phyloP scores from a whole-genome alignment of 2,329 filamentous ascomycete genomes.

The Penicillium sp. region DNA sequence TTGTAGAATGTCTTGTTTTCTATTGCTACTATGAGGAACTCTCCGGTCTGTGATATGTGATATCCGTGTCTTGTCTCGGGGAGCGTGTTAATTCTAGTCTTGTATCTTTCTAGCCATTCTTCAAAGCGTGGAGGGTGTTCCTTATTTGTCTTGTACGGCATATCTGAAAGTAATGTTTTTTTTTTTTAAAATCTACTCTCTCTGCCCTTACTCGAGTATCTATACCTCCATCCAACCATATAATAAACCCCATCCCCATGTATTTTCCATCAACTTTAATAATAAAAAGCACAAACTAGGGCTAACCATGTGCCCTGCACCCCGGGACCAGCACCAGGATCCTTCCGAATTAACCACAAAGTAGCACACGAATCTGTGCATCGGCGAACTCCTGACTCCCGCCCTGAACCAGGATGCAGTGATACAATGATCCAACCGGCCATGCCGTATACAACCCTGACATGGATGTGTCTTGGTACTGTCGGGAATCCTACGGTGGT shows the following conservation, averaged over 20 bases:
- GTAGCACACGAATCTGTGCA: neutral
- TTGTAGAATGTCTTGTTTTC: neutral
- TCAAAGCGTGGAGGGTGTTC: neutral
- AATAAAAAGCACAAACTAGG: neutral
- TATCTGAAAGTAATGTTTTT: neutral
- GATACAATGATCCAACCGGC: neutral
- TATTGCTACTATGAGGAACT: neutral
- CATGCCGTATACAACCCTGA: neutral
- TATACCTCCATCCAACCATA: neutral
- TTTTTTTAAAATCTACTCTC: neutral
- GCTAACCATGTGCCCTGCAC: neutral
- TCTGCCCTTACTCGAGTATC: neutral
- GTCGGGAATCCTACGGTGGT: neutral
- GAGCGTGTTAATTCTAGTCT: neutral
- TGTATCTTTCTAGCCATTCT: neutral
- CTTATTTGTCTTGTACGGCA: neutral
- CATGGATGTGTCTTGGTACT: neutral
- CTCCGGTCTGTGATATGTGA: neutral
- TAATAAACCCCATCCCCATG: neutral
- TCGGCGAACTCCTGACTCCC: neutral
- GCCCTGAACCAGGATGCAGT: neutral
- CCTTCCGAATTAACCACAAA: neutral
- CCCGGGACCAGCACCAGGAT: neutral
- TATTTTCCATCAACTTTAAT: neutral
- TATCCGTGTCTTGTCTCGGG: neutral